Evolutionary conservation across 495 filamentous ascomycete genomes (phyloP), one percentile per base, ranked within the genome.

Genomic region (Aspergillus nidulans): DNA sequence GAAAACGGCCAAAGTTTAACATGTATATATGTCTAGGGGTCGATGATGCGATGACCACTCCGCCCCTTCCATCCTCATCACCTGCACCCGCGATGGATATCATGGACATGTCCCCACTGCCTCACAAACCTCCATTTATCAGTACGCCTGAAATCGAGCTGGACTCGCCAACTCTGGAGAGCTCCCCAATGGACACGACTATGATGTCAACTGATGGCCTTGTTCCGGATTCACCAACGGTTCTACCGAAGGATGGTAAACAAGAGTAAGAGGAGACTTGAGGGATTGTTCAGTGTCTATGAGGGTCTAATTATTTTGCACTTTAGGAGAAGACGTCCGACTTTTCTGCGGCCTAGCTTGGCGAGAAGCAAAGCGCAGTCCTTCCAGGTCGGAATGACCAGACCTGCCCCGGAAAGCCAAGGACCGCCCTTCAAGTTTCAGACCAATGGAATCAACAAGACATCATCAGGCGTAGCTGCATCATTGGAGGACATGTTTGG

Each of bases 71-170:
- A 38, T 81, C 85, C 2, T 95, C 92, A 10, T 97, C 94, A 6
- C 92, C 92, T 10, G 80, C 78, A 13, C 74, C 79, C n/a, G 75
- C 72, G n/a, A 76, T 82, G 56, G 91, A 97, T 58, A 75, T 78
- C 32, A 97, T 97, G 91, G 95, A 97, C 61, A 86, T 96, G 72
- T 96, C 92, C 19, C 94, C 94, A 12, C 71, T 97, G 36, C 94
- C 92, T 12, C 92, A 96, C 69, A 98, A 97, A 74, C 78, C 81
- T 20, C 78, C 89, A 9, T 90, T 85, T 62, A 67, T 72, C 32
- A 63, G 75, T 43, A 65, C 70, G 12, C 73, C 76, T 5, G 77
- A 86, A 55, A 69, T 89, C 23, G 83, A 87, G 53, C 67, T 87
- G 21, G 72, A 78, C 28, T 90, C 88, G 0, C 88, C 90, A 2